A percentile compares a stretch with the other conserved stretches of the same genome.
Evolutionary conservation across 208 protist species (phyloP).

Genomic region (Herpetomonas tarakana): DNA sequence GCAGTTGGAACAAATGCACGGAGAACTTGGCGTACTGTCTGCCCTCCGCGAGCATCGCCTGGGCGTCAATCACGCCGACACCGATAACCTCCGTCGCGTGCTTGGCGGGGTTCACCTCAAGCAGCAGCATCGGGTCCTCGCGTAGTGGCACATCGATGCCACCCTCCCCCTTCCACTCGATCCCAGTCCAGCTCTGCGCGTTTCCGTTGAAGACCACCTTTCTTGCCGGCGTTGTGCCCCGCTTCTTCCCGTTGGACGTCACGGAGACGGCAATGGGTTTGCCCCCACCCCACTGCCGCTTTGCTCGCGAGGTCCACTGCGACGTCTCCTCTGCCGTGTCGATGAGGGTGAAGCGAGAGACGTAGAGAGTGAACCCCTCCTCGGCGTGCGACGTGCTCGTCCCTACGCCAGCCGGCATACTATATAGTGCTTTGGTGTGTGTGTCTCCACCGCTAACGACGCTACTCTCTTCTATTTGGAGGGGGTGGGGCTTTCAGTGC

Average conservation of each 20-base stretch:
- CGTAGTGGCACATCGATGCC: constrained; percentile 48
- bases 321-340: constrained; percentile 77
- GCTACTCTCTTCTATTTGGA: too few species aligned
- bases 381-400: neutral
- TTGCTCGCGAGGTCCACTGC: constrained; percentile 57
- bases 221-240: constrained; percentile 46
- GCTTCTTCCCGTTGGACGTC: constrained; percentile 38
- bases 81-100: constrained; percentile 36
- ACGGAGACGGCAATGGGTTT: constrained; percentile 57
- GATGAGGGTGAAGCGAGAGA: constrained; percentile 67
- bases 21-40: constrained; percentile 76
- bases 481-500: too few species aligned
- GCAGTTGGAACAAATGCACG: constrained; percentile 71
- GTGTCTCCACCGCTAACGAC: too few species aligned
- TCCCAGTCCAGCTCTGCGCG: constrained; percentile 44
- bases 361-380: constrained; percentile 37
- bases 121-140: constrained; percentile 64
- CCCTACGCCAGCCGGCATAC: neutral
- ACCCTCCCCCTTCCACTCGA: constrained; percentile 29
- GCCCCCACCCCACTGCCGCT: constrained; percentile 70
- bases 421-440: too few species aligned
- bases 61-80: constrained; percentile 62
- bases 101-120: constrained; percentile 66
- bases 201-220: constrained; percentile 36
- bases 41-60: constrained; percentile 59